phyloP scores from a whole-genome alignment of 2,329 filamentous ascomycete species.

The Cladosporium sp. region DNA sequence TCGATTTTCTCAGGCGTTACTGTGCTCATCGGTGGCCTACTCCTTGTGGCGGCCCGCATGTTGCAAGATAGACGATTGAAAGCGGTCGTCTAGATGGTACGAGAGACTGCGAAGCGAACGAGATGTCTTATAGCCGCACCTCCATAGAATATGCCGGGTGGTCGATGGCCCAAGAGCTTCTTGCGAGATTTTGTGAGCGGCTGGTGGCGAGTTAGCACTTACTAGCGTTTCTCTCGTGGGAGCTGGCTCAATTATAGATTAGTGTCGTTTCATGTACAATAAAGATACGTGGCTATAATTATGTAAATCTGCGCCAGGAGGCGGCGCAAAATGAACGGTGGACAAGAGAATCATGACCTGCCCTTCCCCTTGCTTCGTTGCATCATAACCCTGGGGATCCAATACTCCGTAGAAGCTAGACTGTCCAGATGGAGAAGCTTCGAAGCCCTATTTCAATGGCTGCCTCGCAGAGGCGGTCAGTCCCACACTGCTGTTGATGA shows the following conservation, averaged over 20 bases:
- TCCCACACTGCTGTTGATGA: neutral
- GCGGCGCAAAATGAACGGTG: neutral
- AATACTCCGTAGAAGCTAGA: neutral
- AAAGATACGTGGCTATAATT: neutral
- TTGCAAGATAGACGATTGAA: neutral
- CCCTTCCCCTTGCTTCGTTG: neutral
- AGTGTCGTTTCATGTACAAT: neutral
- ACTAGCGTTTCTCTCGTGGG: too few species aligned
- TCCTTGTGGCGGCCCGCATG: conserved; percentile 17
- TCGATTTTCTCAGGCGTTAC: conserved; percentile 23
- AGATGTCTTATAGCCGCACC: too few species aligned
- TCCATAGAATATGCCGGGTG: too few species aligned
- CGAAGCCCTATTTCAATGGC: neutral
- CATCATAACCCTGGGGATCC: neutral
- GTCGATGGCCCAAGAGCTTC: too few species aligned
- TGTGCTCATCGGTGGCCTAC: conserved; percentile 23
- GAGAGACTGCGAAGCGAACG: neutral
- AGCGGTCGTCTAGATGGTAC: conserved; percentile 14
- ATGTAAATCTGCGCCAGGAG: neutral
- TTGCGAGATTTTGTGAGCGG: too few species aligned
- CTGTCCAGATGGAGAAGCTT: neutral
- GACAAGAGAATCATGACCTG: neutral
- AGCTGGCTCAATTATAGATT: neutral
- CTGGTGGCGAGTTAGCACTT: too few species aligned
- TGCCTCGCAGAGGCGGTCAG: neutral